These are phyloP conservation scores for Pythium sp. DNA, from an alignment of 352 stramenopile genomes.

Conservation along the genomic window DNA sequence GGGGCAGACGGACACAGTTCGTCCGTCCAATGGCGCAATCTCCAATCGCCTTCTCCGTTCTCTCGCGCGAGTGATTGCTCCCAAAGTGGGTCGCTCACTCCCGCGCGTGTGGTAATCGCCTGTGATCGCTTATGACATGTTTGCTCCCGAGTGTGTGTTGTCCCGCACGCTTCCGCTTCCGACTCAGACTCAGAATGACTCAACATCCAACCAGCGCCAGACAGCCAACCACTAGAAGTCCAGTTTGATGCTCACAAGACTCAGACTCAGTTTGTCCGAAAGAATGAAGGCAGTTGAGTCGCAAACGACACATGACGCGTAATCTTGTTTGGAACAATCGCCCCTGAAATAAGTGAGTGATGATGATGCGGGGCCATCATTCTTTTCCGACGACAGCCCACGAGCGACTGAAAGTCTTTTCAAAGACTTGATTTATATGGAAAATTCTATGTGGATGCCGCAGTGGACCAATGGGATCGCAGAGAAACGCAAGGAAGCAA, in stretches of 20 bases:
- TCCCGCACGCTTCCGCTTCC: not conserved
- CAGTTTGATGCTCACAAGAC: too few relatives aligned
- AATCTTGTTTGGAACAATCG: not conserved
- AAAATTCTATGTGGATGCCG: not conserved
- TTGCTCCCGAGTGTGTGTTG: not conserved
- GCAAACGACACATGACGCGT: too few relatives aligned
- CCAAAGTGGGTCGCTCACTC: not conserved
- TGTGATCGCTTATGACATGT: not conserved
- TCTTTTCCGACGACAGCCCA: not conserved
- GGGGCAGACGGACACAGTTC: too few relatives aligned
- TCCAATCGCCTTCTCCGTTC: too few relatives aligned
- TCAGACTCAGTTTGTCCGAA: too few relatives aligned
- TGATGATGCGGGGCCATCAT: not conserved
- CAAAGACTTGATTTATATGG: not conserved
- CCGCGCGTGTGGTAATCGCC: not conserved
- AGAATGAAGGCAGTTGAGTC: too few relatives aligned
- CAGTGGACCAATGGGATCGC: not conserved
- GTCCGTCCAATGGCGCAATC: too few relatives aligned
- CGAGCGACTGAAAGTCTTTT: not conserved
- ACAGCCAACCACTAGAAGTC: too few relatives aligned
- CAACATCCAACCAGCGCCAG: too few relatives aligned
- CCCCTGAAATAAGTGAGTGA: not conserved
- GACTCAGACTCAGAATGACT: not conserved
- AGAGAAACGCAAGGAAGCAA: not conserved
- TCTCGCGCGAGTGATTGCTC: not conserved